Percentiles rank a stretch among this genome's conserved stretches.
phyloP scores from a whole-genome alignment of 1,139 yeast genomes.

The Yamadazyma taylorii region DNA sequence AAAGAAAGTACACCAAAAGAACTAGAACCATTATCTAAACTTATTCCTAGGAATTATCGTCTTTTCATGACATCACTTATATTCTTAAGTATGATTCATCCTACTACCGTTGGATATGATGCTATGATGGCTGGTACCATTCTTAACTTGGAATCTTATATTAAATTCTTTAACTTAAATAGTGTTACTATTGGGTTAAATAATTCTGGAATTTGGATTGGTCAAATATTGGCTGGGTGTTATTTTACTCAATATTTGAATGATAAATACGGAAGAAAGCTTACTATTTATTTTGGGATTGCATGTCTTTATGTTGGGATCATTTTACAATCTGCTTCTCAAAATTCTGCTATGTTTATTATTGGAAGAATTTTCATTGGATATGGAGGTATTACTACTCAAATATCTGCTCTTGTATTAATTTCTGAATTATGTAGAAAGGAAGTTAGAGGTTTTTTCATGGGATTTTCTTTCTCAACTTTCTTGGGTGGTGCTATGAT shows the following conservation, averaged over 20 bases:
- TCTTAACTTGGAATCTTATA: slow-evolving; percentile 15
- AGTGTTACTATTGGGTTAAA: slow-evolving; percentile 17
- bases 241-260: slow-evolving; percentile 8
- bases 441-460: slow-evolving; percentile 12
- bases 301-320: slow-evolving; percentile 13
- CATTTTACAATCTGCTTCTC: slow-evolving; percentile 19
- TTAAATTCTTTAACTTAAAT: slow-evolving; percentile 14
- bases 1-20: too few species aligned
- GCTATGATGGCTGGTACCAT: slow-evolving; percentile 15
- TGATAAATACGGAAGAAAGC: slow-evolving; percentile 19
- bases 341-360: slow-evolving; percentile 18
- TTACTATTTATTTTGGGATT: slow-evolving; percentile 12
- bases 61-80: slow-evolving; percentile 8
- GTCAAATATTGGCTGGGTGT: slow-evolving; percentile 12
- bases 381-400: slow-evolving; percentile 13
- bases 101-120: slow-evolving; percentile 17
- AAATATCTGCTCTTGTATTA: slow-evolving; percentile 14
- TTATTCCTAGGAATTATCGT: slow-evolving; percentile 8
- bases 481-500: slow-evolving; percentile 15
- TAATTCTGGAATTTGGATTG: slow-evolving; percentile 18
- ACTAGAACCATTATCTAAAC: slow-evolving; percentile 9
- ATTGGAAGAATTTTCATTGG: slow-evolving; percentile 19
- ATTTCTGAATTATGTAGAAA: slow-evolving; percentile 17
- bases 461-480: slow-evolving; percentile 14
- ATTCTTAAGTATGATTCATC: slow-evolving; percentile 14